These are phyloP conservation scores for Pseudogymnoascus sp. DNA, from an alignment of 2,329 filamentous ascomycete genomes.

Conservation along the genomic window DNA sequence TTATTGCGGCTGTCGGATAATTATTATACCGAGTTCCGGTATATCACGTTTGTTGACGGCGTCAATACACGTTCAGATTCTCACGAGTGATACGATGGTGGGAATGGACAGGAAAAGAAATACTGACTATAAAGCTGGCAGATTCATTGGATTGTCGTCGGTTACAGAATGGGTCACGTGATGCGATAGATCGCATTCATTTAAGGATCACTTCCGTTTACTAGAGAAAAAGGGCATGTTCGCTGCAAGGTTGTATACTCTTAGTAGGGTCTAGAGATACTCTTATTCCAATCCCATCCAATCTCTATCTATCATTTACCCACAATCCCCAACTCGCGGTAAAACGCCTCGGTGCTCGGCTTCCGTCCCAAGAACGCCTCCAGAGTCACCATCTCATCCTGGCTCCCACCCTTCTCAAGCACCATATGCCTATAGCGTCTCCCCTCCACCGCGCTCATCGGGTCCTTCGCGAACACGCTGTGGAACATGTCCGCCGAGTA, in stretches of 20 bases:
- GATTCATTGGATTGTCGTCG: neutral
- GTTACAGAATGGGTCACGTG: neutral
- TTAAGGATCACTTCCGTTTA: neutral
- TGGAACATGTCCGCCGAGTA: conserved; percentile 86
- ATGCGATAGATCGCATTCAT: neutral
- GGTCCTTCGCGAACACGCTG: conserved; percentile 67
- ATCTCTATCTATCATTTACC: neutral
- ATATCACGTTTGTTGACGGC: neutral
- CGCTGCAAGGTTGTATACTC: neutral
- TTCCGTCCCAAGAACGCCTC: conserved; percentile 71
- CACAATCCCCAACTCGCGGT: conserved; percentile 60
- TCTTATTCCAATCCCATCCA: neutral
- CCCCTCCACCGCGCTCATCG: conserved; percentile 69
- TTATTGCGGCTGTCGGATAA: neutral
- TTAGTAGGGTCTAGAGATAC: neutral
- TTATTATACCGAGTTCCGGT: neutral
- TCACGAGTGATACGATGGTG: neutral
- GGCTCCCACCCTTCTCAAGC: conserved; percentile 67
- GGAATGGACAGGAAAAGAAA: neutral
- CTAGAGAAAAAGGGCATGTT: neutral
- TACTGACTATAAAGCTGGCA: neutral
- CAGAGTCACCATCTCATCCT: conserved; percentile 74
- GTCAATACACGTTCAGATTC: neutral
- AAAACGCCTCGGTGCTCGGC: conserved; percentile 73
- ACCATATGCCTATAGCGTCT: conserved; percentile 72